Percentiles rank a stretch among this genome's conserved stretches.
phyloP scores from a whole-genome alignment of 2,329 filamentous ascomycete species.

The Claviceps capensis region DNA sequence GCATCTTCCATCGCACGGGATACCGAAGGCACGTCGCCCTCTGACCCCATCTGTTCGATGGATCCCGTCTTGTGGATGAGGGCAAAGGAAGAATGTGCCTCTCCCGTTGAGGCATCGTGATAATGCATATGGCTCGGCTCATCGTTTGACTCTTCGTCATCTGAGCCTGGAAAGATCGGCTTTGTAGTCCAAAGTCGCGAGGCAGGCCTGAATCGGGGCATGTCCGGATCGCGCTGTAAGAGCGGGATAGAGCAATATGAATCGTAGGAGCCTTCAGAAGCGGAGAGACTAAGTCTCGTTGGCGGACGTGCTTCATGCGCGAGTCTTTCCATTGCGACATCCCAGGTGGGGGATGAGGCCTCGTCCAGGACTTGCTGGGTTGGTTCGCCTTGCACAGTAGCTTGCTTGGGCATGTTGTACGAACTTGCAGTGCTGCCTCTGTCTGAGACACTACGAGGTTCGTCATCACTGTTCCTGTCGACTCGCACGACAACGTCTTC shows the following conservation, averaged over 20 bases:
- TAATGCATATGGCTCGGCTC: conserved; percentile 9
- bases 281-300: conserved; percentile 29
- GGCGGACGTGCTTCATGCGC: conserved; percentile 15
- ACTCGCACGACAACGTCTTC: background rate
- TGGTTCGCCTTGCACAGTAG: conserved; percentile 1
- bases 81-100: conserved; percentile 34
- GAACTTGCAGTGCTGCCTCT: background rate
- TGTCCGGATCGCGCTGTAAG: conserved; percentile 51
- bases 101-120: conserved; percentile 11
- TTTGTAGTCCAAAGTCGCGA: conserved; percentile 33
- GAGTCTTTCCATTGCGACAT: conserved; percentile 2
- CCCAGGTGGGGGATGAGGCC: conserved; percentile 4
- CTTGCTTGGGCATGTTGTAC: background rate
- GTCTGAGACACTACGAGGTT: background rate
- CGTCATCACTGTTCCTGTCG: background rate
- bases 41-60: conserved; percentile 29
- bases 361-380: background rate
- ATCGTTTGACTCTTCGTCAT: conserved; percentile 20
- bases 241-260: conserved; percentile 69
- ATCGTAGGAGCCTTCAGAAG: conserved; percentile 51
- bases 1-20: conserved; percentile 17
- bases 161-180: conserved; percentile 38
- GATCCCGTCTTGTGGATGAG: conserved; percentile 40
- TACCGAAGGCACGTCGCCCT: conserved; percentile 17
- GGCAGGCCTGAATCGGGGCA: conserved; percentile 18